Base-by-base conservation (phyloP, 2,329 filamentous ascomycete genomes). In the Aspergillus sp. region DNA sequence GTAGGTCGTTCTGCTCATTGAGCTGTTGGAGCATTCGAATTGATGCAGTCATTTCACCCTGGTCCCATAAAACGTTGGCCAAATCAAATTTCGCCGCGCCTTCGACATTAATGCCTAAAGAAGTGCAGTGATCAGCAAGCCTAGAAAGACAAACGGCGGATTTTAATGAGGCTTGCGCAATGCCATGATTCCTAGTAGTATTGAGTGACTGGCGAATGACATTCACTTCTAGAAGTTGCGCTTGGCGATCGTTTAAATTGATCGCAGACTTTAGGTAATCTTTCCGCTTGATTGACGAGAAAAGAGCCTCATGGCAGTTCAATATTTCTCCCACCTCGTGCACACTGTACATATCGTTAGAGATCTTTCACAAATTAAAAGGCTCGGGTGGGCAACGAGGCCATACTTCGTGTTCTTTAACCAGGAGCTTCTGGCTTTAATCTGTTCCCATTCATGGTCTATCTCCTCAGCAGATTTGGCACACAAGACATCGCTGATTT, bases 41-140 rank as follows among this genome's bases (percentile, higher is more conserved):
- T 0, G 95, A 96, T 0, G 91, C 87, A 20, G 89, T 86, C 80
- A 91, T 91, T 74, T 99, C 94, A 12, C 92, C 92, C 71, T 96
- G 90, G 63, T 96, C 92, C 94, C 95, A 99, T 1, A 99, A 80
- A 6, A 96, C 92, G 69, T 90, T 92, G 11, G 96, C 93, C 7
- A 91, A 86, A 73, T 98, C 95, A 56, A 94, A 85, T 63, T 88
- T 87, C 45, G 92, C 86, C 12, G 88, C 88, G 12, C 88, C 90
- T 69, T 92, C 89, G 49, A 97, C 86, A 58, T 87, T 85, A 2
- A 98, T 77, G 0, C 90, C 91, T n/a, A 91, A 75, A 0, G 85
- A 80, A 60, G 84, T 82, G 71, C 90, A 95, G 3, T 87, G 80
- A 6, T 81, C 73, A n/a, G 92, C 85, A 26, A 98, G 82, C 57